A percentile compares a stretch with the other conserved stretches of the same genome.
Conservation (phyloP, 768 basidiomycete species). For the Russula dissimulans region DNA sequence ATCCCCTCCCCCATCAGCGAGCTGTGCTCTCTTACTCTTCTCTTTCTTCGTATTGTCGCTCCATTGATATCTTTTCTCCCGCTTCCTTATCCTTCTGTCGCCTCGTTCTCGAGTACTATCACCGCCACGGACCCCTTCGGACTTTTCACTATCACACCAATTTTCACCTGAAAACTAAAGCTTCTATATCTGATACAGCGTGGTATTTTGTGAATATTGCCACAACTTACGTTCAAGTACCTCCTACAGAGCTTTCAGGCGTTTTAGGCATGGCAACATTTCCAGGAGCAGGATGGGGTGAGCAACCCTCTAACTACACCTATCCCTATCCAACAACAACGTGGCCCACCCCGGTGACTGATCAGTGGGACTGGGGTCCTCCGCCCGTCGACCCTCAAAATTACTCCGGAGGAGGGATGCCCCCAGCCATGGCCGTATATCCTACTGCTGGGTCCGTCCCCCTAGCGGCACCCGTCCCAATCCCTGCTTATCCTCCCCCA, state of each 20-base stretch:
- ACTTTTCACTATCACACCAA: not conserved
- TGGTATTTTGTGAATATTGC: not conserved
- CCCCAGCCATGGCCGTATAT: slow-evolving; percentile 1
- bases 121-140: not conserved
- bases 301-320: not conserved
- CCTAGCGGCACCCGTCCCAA: not conserved
- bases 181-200: not conserved
- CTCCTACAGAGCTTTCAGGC: slow-evolving; percentile 4
- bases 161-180: not conserved
- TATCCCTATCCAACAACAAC: not conserved
- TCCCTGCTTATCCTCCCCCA: not conserved
- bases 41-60: not conserved
- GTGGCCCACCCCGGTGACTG: slow-evolving; percentile 1
- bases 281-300: slow-evolving; percentile 7
- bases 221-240: slow-evolving; percentile 2
- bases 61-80: not conserved
- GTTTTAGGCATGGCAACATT: slow-evolving; percentile 9
- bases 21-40: slow-evolving; percentile 8
- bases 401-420: slow-evolving; percentile 10
- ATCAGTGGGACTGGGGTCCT: slow-evolving; percentile 12
- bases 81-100: not conserved
- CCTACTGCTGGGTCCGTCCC: not conserved
- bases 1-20: not conserved
- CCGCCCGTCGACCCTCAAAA: not conserved
- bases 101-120: not conserved